Base-by-base conservation (phyloP, 2,329 filamentous ascomycete species). In the Pseudocercospora cruenta region DNA sequence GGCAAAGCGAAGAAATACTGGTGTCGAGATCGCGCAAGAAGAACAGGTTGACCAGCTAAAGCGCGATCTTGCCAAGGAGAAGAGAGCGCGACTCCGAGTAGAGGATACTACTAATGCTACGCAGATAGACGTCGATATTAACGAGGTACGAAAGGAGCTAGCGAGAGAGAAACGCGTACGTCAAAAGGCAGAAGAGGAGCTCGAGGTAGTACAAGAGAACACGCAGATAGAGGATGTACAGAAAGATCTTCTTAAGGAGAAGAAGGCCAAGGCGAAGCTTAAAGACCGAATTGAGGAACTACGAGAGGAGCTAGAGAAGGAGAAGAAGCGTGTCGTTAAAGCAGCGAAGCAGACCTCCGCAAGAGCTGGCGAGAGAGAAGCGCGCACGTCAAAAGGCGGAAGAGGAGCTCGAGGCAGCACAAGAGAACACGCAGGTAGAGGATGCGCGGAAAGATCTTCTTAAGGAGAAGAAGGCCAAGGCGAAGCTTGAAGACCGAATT, bases 1-100 rank as follows among this genome's bases (percentile, higher is more conserved):
- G 4, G 81, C 81, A 1, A 84, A 85, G 70, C 82, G 80, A 57
- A 81, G 76, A 75, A 85, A 75, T 76, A 85, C 80, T 49, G 26
- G 6, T 26, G 26, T 26, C 26, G 26, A 26, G 26, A 26, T 26
- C 26, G 26, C 26, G 26, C 26, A 26, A 26, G 26, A 26, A 26
- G 26, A 26, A 26, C 26, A 26, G 26, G 26, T 26, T 6, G 26
- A 26, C 3, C 26, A 26, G 26, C 26, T 6, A 26, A 26, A 26
- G 26, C 26, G 26, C 26, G 26, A 26, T 26, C 26, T 26, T 26
- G 26, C 26, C 26, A 26, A 26, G 26, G 26, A 26, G 26, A 6
- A 26, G 26, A 3, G 26, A 31, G 79, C 81, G 28, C 77, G 80
- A 47, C 74, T 81, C 62, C 81, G 81, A 66, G 79, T 78, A 0